Conservation (phyloP, 2,329 filamentous ascomycete genomes). For the Peltaster fructicola region DNA sequence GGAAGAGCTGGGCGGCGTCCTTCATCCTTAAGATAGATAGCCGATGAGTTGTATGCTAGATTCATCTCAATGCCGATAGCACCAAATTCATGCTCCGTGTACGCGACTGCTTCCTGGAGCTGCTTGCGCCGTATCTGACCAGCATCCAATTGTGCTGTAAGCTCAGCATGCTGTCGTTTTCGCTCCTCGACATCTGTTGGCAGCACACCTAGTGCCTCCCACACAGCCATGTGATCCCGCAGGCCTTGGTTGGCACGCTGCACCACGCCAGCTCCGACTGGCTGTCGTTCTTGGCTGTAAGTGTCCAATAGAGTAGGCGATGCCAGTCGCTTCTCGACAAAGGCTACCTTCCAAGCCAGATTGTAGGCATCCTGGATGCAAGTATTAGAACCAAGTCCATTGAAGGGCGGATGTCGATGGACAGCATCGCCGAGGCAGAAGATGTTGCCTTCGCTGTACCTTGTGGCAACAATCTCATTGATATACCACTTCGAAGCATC, state of each 20-base stretch:
- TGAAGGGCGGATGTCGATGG: constrained; percentile 40
- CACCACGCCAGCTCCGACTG: constrained; percentile 31
- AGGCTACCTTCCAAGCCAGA: constrained; percentile 22
- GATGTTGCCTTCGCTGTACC: constrained; percentile 33
- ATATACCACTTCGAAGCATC: constrained; percentile 40
- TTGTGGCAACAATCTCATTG: constrained; percentile 43
- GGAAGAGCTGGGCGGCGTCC: constrained; percentile 9
- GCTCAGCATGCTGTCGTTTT: constrained; percentile 13
- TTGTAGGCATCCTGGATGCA: constrained; percentile 26
- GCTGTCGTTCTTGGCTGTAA: constrained; percentile 20
- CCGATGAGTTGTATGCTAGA: constrained; percentile 33
- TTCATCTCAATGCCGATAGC: constrained; percentile 43
- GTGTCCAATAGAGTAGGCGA: constrained; percentile 12
- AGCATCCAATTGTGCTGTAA: constrained; percentile 11
- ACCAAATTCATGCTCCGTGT: constrained; percentile 27
- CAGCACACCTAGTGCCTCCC: constrained; percentile 14
- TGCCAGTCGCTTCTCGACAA: constrained; percentile 15
- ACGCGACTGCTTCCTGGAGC: constrained; percentile 13
- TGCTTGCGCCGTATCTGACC: constrained; percentile 22
- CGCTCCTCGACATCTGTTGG: constrained; percentile 13
- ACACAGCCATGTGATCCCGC: constrained; percentile 28
- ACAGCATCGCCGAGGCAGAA: constrained; percentile 41
- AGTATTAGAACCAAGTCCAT: constrained; percentile 41
- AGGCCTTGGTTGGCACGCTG: constrained; percentile 40
- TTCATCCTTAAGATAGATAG: constrained; percentile 17